Base-by-base conservation (phyloP, 106 monocot genomes). In the Platanthera guangdongensis region DNA sequence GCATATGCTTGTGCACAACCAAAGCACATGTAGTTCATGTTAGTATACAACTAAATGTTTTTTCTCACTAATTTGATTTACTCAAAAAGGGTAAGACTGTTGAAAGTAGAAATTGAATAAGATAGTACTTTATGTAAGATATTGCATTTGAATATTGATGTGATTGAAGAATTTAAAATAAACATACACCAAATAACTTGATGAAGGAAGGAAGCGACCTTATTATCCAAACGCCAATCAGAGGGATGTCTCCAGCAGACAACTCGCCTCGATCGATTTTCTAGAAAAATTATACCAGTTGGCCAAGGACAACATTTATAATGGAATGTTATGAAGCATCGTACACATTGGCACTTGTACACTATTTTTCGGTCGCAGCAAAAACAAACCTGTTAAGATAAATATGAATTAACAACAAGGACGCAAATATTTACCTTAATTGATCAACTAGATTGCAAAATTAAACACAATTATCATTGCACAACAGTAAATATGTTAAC, bases 241-340 rank as follows among this genome's bases (percentile, higher is more conserved):
- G 78, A 71, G 21, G 86, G 81, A 75, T 99, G 99, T 76, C 82
- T 92, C 99, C 99, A 99, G 63, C 99, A 99, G 71, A 99, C 73
- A 32, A 80, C 83, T 69, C 54, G 75, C 13, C 51, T 62, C 75
- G 51, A 79, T 51, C 68, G 52, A 74, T 88, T 79, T 75, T 28
- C 67, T 74, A 82, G 68, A 47, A 18, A 57, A 4, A 81, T 68
- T 3, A 89, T 68, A 18, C 79, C 39, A 15, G 79, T 74, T 77
- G 86, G 87, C 99, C 99, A 99, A 60, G 99, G 94, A 74, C 86
- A 57, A 79, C 99, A 99, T 65, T 87, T 83, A 18, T 51, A 59
- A 69, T 99, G 92, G 49, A 83, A 83, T 69, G 94, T 81, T 8
- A 84, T 74, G 52, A 62, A 80, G 64, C 99, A 99, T 9, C 86